Evolutionary conservation across 352 stramenopile species (phyloP).

Genomic region (Thraustochytrium aureum): DNA sequence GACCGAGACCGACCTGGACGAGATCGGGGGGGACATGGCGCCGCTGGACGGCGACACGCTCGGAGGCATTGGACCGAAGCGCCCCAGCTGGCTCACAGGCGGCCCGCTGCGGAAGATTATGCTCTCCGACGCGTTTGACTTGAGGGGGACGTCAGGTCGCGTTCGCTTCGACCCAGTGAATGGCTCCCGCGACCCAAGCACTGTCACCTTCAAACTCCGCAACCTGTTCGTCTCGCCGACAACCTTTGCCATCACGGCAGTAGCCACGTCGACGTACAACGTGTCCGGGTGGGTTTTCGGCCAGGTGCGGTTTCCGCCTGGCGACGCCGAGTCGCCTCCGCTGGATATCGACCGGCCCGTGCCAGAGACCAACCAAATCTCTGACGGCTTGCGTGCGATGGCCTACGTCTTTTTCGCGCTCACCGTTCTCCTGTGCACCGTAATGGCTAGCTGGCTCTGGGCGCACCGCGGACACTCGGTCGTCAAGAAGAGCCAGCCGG

Average conservation of each 20-base stretch:
- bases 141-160: conserved; percentile 1
- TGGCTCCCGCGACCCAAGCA: conserved; percentile 18
- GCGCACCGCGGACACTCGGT: not conserved
- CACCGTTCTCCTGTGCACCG: not conserved
- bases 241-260: not conserved
- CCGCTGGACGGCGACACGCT: not conserved
- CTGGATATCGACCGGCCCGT: conserved; percentile 17
- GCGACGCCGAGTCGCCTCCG: not conserved
- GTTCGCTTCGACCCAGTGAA: conserved; percentile 16
- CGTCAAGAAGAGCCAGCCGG: conserved; percentile 30
- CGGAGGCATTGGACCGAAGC: too few species aligned
- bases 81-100: not conserved
- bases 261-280: not conserved
- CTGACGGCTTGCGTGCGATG: not conserved
- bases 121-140: conserved; percentile 1
- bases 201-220: conserved; percentile 39
- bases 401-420: not conserved
- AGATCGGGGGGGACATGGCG: not conserved
- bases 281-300: not conserved
- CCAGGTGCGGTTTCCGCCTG: conserved; percentile 12
- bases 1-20: not conserved
- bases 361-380: not conserved
- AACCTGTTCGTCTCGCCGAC: conserved; percentile 4
- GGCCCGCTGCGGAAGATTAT: not conserved
- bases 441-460: conserved; percentile 2